phyloP scores from a whole-genome alignment of 495 filamentous ascomycete species.

The Hypoxylon rickii region DNA sequence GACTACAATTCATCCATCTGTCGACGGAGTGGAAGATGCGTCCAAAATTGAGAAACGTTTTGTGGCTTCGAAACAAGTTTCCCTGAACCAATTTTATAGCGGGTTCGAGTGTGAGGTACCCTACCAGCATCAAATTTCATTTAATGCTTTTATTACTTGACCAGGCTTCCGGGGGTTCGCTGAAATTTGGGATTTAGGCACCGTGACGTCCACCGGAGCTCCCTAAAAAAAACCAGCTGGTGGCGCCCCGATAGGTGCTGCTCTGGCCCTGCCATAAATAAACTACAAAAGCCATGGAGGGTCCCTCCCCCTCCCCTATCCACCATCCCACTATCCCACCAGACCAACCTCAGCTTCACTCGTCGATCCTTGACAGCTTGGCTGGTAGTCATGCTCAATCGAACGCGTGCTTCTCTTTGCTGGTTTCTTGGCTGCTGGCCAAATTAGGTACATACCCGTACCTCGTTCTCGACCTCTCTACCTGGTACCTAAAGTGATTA shows the following conservation, averaged over 20 bases:
- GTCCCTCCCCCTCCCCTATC: background rate
- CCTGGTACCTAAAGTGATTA: constrained; percentile 17
- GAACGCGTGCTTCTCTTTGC: constrained; percentile 6
- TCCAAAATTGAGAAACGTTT: background rate
- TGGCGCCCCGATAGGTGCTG: constrained; percentile 10
- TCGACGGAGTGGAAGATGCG: too few relatives aligned
- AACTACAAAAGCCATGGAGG: constrained; percentile 7
- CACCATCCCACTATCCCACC: constrained; percentile 4
- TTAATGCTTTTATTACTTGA: background rate
- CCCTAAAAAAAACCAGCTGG: background rate
- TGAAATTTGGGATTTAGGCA: constrained; percentile 10
- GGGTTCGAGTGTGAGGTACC: background rate
- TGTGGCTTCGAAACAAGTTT: constrained; percentile 20
- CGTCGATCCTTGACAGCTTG: constrained; percentile 9
- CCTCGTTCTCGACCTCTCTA: constrained; percentile 10
- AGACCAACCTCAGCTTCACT: constrained; percentile 13
- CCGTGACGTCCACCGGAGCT: too few relatives aligned
- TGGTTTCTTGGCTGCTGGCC: constrained; percentile 9
- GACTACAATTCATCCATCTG: too few relatives aligned
- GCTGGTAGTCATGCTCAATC: constrained; percentile 12
- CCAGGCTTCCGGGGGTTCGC: too few relatives aligned
- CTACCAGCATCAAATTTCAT: too few relatives aligned
- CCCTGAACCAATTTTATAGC: constrained; percentile 11
- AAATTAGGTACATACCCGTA: constrained; percentile 27
- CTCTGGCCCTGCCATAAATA: constrained; percentile 2